phyloP scores from a whole-genome alignment of 2,329 filamentous ascomycete genomes.

The Arthrobotrys megalospora region DNA sequence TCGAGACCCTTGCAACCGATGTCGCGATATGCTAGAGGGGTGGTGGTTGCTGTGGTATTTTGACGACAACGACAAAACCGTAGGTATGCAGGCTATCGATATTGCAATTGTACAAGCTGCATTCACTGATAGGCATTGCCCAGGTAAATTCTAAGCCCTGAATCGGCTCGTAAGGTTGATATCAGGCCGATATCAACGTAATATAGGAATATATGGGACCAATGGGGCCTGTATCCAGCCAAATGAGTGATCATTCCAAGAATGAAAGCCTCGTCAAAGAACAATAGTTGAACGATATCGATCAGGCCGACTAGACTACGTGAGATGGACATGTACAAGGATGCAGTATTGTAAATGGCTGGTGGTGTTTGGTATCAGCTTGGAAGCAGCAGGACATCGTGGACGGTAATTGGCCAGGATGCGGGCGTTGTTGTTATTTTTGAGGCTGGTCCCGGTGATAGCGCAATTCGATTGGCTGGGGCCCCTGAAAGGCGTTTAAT shows the following conservation, averaged over 20 bases:
- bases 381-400: background rate
- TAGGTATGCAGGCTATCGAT: background rate
- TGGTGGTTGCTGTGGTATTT: background rate
- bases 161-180: no score
- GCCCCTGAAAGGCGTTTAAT: slow-evolving; percentile 60
- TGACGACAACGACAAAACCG: background rate
- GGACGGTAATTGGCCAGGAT: slow-evolving; percentile 25
- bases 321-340: background rate
- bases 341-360: slow-evolving; percentile 19
- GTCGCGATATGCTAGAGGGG: no score
- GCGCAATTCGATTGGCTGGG: slow-evolving; percentile 39
- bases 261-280: no score
- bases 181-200: no score
- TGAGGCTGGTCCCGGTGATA: slow-evolving; percentile 21
- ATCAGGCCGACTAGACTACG: background rate
- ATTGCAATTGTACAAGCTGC: background rate
- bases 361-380: slow-evolving; percentile 26
- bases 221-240: no score
- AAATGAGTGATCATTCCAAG: no score
- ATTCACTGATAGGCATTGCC: background rate
- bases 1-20: background rate
- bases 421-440: slow-evolving; percentile 60
- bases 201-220: no score
- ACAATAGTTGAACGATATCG: background rate
- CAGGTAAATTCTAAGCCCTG: no score